Evolutionary conservation across 176 grass and related monocot species (phyloP), one percentile per base, ranked within the genome.

Genomic region (Dactylis glomerata): DNA sequence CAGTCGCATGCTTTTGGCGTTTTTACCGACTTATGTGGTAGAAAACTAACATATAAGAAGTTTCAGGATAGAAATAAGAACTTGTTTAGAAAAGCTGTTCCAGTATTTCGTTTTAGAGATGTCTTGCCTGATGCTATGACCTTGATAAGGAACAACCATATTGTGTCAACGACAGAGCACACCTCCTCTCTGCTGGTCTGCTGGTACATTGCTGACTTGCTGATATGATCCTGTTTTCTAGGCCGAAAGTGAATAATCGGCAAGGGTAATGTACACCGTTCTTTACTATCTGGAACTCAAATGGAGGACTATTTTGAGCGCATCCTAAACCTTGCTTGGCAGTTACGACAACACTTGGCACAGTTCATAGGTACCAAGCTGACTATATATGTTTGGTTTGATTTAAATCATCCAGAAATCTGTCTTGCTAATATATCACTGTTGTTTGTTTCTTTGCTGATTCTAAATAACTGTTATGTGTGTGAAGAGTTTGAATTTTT

Each of bases 281-380:
- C 15, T 50, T 65, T 38, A 66, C 64, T 23, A 50, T 55, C 32
- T 81, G 56, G 32, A 89, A 67, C 46, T 82, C 42, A 78, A 44
- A 94, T 97, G 92, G 92, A 92, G 74, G 88, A 97, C 44, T 97
- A 81, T 84, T 86, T 88, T 81, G 41, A 31, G 50, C 70, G 23
- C 77, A 40, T 94, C 55, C 64, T 92, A 69, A 85, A 86, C 81
- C 49, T 94, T 89, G 74, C 90, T 76, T 94, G 90, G 81, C 82
- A 86, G 83, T 50, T 97, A 66, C 68, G 88, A 62, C 79, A 86
- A 37, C 87, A 57, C 78, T 79, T 97, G 71, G 62, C 90, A 69
- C 84, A 79, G 68, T 81, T 97, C 20, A 56, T 97, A 85, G 92
- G 95, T 97, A 91, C 80, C 23, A 51, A 81, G 72, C 66, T 75